Percentiles rank a stretch among this genome's conserved stretches.
Evolutionary conservation across 2,329 filamentous ascomycete genomes (phyloP).

Genomic region (Dothistroma pini): DNA sequence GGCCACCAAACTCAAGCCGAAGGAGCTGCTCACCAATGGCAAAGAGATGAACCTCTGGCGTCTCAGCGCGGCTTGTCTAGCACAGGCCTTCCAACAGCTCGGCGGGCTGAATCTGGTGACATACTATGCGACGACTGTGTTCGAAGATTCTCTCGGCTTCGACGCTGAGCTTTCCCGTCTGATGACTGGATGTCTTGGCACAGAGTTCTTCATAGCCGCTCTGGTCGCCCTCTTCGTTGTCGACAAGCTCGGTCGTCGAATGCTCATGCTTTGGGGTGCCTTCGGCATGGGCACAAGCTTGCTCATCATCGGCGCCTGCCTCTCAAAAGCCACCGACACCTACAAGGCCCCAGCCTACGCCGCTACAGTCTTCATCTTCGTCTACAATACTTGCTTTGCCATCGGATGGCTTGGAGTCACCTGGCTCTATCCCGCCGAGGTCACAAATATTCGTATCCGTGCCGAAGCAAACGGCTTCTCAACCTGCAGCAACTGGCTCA

Average conservation of each 20-base stretch:
- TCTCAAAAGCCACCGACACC: constrained; percentile 6
- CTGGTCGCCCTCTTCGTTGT: constrained; percentile 56
- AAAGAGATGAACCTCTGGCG: constrained; percentile 16
- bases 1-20: constrained; percentile 22
- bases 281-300: constrained; percentile 28
- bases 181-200: constrained; percentile 23
- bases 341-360: constrained; percentile 21
- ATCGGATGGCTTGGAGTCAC: constrained; percentile 32
- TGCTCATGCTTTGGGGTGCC: constrained; percentile 33
- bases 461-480: constrained; percentile 54
- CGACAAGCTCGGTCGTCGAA: constrained; percentile 55
- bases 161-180: constrained; percentile 18
- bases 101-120: constrained; percentile 17
- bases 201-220: constrained; percentile 27
- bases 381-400: constrained; percentile 24
- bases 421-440: constrained; percentile 35
- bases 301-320: constrained; percentile 20
- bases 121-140: constrained; percentile 48
- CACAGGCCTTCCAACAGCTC: constrained; percentile 46
- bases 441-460: constrained; percentile 48
- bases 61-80: constrained; percentile 38
- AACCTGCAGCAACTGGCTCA: constrained; percentile 46
- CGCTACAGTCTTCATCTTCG: constrained; percentile 32
- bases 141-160: constrained; percentile 27
- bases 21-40: constrained; percentile 15